A percentile compares a stretch with the other conserved stretches of the same genome.
phyloP scores from a whole-genome alignment of 352 stramenopile genomes.

The Globisporangium megalacanthum region DNA sequence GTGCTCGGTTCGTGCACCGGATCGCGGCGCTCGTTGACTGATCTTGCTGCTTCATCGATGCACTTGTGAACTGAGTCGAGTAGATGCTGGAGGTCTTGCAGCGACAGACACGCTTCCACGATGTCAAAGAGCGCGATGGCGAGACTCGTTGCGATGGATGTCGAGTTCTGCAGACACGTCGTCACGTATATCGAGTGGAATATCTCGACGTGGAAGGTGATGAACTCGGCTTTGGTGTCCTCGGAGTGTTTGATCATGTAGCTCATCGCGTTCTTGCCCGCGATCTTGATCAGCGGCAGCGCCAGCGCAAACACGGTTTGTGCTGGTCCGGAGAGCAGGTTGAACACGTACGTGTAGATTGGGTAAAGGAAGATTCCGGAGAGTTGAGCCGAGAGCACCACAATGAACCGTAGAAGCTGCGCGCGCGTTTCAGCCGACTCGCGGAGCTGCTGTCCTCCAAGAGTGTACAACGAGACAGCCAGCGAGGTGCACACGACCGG shows the following conservation, averaged over 20 bases:
- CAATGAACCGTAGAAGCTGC: neutral
- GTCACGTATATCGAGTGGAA: slow-evolving; percentile 46
- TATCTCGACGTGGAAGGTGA: slow-evolving; percentile 50
- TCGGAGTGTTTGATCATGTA: neutral
- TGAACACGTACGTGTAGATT: slow-evolving; percentile 24
- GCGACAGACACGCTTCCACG: neutral
- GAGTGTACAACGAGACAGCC: neutral
- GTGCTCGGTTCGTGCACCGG: too few species aligned
- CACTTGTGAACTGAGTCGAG: too few species aligned
- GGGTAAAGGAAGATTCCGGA: slow-evolving; percentile 20
- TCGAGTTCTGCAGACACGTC: slow-evolving; percentile 28
- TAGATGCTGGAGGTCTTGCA: too few species aligned
- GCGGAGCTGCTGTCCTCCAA: neutral
- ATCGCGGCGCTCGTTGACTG: too few species aligned
- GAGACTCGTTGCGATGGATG: slow-evolving; percentile 8
- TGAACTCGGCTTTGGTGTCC: slow-evolving; percentile 30
- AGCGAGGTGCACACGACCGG: slow-evolving; percentile 1
- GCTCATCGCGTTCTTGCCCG: slow-evolving; percentile 1
- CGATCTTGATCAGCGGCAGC: slow-evolving; percentile 25
- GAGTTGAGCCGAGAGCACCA: slow-evolving; percentile 3
- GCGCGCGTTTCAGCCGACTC: neutral
- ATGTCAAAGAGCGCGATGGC: neutral
- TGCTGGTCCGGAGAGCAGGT: neutral
- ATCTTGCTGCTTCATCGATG: too few species aligned
- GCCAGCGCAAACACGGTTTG: slow-evolving; percentile 20